A percentile compares a stretch with the other conserved stretches of the same genome.
Conservation (phyloP, 352 stramenopile genomes). For the Phytophthora capsici region DNA sequence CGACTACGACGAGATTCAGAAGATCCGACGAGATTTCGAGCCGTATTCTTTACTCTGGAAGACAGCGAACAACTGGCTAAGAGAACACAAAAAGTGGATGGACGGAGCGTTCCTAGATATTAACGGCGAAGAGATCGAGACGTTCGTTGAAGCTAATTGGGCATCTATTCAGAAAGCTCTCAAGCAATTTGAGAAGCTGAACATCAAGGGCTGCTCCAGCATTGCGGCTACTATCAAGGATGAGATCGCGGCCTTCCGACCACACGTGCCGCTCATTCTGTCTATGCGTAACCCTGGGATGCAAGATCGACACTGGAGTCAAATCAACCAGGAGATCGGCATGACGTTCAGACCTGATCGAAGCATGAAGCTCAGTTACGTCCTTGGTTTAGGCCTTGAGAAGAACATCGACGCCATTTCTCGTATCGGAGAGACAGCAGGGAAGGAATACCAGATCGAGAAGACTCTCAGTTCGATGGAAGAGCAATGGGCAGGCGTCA, state of each 20-base stretch:
- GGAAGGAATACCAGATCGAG: constrained; percentile 96
- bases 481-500: constrained; percentile 87
- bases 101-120: constrained; percentile 90
- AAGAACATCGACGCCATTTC: constrained; percentile 90
- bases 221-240: constrained; percentile 91
- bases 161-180: constrained; percentile 87
- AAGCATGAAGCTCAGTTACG: constrained; percentile 82
- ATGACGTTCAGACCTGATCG: constrained; percentile 88
- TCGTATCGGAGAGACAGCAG: constrained; percentile 92
- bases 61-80: constrained; percentile 90
- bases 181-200: constrained; percentile 94
- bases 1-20: constrained; percentile 91
- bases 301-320: constrained; percentile 93
- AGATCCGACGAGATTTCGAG: constrained; percentile 93
- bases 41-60: constrained; percentile 96
- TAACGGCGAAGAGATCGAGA: constrained; percentile 93
- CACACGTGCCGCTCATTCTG: constrained; percentile 90
- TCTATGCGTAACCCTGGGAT: constrained; percentile 93
- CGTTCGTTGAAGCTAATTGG: constrained; percentile 87
- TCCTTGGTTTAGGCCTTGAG: constrained; percentile 86
- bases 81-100: constrained; percentile 94
- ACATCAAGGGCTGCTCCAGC: constrained; percentile 82
- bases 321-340: constrained; percentile 89
- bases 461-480: constrained; percentile 94
- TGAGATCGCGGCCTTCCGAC: constrained; percentile 90